Conservation (phyloP, 2,329 filamentous ascomycete genomes). For the Fonsecaea monophora region DNA sequence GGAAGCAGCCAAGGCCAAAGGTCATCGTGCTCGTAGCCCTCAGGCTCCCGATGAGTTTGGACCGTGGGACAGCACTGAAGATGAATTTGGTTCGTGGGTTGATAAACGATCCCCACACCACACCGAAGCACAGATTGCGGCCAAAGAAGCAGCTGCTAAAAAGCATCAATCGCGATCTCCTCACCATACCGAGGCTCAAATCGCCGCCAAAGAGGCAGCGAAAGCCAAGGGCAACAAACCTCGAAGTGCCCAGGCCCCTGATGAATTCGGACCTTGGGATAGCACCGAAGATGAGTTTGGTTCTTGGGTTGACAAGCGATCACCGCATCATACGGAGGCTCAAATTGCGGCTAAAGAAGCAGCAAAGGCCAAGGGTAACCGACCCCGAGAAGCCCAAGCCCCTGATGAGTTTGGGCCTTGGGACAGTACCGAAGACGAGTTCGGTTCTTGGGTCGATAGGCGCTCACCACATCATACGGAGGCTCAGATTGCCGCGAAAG, state of each 20-base stretch:
- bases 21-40: slow-evolving; percentile 3
- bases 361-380: slow-evolving; percentile 12
- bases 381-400: background rate
- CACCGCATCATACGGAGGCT: slow-evolving; percentile 24
- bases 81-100: slow-evolving; percentile 26
- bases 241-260: slow-evolving; percentile 12
- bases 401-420: slow-evolving; percentile 26
- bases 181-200: slow-evolving; percentile 21
- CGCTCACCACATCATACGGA: slow-evolving; percentile 25
- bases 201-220: slow-evolving; percentile 12
- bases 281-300: slow-evolving; percentile 24
- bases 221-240: slow-evolving; percentile 8
- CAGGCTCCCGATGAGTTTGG: slow-evolving; percentile 26
- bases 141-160: slow-evolving; percentile 19
- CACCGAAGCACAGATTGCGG: slow-evolving; percentile 26
- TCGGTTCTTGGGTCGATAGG: slow-evolving; percentile 27
- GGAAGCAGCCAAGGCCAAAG: slow-evolving; percentile 21
- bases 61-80: slow-evolving; percentile 23
- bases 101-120: slow-evolving; percentile 27
- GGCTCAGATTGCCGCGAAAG: slow-evolving; percentile 25
- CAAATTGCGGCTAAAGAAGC: slow-evolving; percentile 15
- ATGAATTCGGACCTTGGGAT: slow-evolving; percentile 28
- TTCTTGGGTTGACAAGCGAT: slow-evolving; percentile 26
- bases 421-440: slow-evolving; percentile 24
- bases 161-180: slow-evolving; percentile 15